phyloP scores from a whole-genome alignment of 139 green algal genomes.

The Monoraphidium neglectum region DNA sequence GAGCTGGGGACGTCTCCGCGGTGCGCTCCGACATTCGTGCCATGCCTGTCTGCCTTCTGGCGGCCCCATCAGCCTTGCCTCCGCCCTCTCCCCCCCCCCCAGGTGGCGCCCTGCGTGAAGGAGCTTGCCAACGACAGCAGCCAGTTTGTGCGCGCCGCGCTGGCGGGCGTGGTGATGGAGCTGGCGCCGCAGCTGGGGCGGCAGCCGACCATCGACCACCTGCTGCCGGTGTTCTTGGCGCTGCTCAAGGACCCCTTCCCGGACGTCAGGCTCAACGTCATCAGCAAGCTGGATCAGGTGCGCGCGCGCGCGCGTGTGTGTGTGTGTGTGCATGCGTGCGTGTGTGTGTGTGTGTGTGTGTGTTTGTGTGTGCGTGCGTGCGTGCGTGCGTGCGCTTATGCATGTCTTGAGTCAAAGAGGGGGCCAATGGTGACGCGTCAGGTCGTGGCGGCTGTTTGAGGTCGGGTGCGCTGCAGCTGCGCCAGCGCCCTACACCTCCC shows the following conservation, averaged over 20 bases:
- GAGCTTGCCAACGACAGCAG: constrained; percentile 81
- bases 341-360: no score
- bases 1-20: no score
- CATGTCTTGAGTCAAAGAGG: no score
- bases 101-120: constrained; percentile 84
- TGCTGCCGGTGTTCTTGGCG: constrained; percentile 94
- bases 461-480: background rate
- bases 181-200: constrained; percentile 87
- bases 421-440: no score
- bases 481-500: background rate
- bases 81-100: background rate
- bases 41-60: no score
- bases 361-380: no score
- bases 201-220: constrained; percentile 86
- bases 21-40: no score
- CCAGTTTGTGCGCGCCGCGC: constrained; percentile 92
- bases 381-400: no score
- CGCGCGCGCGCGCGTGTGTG: no score
- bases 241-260: constrained; percentile 95
- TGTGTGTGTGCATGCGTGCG: no score
- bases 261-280: constrained; percentile 98
- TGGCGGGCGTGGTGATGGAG: constrained; percentile 95
- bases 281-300: constrained; percentile 97
- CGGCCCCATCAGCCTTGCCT: no score
- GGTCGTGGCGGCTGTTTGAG: no score